Conservation (phyloP, 305 asterid species). For the Andrographis paniculata region DNA sequence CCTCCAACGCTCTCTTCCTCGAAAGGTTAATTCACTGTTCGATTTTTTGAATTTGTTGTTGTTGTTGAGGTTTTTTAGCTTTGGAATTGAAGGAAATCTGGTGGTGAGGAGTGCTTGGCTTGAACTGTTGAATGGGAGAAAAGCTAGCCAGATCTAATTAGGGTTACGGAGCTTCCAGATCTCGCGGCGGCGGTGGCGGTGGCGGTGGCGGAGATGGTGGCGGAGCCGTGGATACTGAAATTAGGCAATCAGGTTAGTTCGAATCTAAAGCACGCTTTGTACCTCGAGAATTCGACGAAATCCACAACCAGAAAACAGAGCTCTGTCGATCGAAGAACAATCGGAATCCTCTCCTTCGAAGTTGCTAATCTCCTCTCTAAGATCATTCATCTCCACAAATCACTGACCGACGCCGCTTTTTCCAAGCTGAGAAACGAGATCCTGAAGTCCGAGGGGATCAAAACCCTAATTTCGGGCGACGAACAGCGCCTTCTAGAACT, state of each 20-base stretch:
- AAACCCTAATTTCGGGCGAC: conserved; percentile 51
- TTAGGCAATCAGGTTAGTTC: conserved; percentile 86
- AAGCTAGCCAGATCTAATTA: conserved; percentile 37
- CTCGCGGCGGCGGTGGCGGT: conserved; percentile 17
- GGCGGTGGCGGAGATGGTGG: conserved; percentile 76
- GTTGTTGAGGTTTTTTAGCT: too few relatives aligned
- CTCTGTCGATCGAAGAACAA: conserved; percentile 29
- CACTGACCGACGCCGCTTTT: conserved; percentile 51
- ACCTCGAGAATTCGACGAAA: conserved; percentile 45
- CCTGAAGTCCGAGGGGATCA: conserved; percentile 57
- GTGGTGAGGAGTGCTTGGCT: too few relatives aligned
- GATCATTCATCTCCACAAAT: conserved; percentile 69
- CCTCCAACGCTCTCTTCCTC: too few relatives aligned
- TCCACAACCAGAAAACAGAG: conserved; percentile 28
- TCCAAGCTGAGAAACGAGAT: conserved; percentile 67
- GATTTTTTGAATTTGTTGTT: too few relatives aligned
- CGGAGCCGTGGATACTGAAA: conserved; percentile 72
- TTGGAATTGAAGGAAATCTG: too few relatives aligned
- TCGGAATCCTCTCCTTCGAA: conserved; percentile 91
- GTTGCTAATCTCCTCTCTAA: conserved; percentile 93
- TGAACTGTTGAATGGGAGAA: neutral
- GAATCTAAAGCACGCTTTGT: conserved; percentile 61
- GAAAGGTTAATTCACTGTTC: too few relatives aligned
- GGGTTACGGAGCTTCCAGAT: conserved; percentile 19
- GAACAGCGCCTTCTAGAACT: conserved; percentile 59